Evolutionary conservation across 495 filamentous ascomycete species (phyloP).

Genomic region (Penicillium canescens): DNA sequence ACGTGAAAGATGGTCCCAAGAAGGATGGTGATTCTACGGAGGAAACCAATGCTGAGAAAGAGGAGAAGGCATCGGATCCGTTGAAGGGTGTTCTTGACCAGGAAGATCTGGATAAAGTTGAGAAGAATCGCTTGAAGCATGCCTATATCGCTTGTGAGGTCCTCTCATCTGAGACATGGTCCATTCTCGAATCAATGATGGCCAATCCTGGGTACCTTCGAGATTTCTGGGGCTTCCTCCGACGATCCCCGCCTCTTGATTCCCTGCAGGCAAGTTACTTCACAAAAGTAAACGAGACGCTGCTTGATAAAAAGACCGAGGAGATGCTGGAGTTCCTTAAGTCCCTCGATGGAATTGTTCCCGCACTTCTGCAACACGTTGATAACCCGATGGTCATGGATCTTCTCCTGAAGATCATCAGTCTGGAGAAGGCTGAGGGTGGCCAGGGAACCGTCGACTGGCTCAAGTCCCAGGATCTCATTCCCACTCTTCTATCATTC

Average conservation of each 20-base stretch:
- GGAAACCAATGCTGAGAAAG: slow-evolving; percentile 28
- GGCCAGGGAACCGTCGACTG: slow-evolving; percentile 96
- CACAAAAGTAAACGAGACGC: slow-evolving; percentile 94
- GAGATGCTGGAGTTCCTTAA: slow-evolving; percentile 92
- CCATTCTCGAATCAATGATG: slow-evolving; percentile 88
- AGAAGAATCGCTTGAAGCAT: slow-evolving; percentile 87
- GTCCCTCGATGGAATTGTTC: slow-evolving; percentile 74
- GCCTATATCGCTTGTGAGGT: slow-evolving; percentile 91
- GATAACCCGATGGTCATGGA: slow-evolving; percentile 99
- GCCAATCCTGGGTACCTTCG: slow-evolving; percentile 74
- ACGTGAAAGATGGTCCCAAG: slow-evolving; percentile 42
- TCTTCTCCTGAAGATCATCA: slow-evolving; percentile 94
- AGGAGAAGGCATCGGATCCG: slow-evolving; percentile 43
- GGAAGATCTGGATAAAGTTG: slow-evolving; percentile 69
- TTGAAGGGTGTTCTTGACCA: slow-evolving; percentile 49
- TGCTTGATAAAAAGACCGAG: slow-evolving; percentile 96
- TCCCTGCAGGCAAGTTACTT: slow-evolving; percentile 95
- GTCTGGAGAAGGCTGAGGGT: slow-evolving; percentile 87
- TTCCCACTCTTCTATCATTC: slow-evolving; percentile 85
- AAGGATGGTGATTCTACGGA: slow-evolving; percentile 33
- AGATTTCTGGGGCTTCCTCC: slow-evolving; percentile 89
- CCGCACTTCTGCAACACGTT: slow-evolving; percentile 87
- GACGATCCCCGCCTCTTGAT: slow-evolving; percentile 77
- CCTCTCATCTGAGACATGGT: slow-evolving; percentile 94
- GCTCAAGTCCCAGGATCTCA: slow-evolving; percentile 88